Evolutionary conservation across 495 filamentous ascomycete species (phyloP).

Genomic region (Bacidia rubella): DNA sequence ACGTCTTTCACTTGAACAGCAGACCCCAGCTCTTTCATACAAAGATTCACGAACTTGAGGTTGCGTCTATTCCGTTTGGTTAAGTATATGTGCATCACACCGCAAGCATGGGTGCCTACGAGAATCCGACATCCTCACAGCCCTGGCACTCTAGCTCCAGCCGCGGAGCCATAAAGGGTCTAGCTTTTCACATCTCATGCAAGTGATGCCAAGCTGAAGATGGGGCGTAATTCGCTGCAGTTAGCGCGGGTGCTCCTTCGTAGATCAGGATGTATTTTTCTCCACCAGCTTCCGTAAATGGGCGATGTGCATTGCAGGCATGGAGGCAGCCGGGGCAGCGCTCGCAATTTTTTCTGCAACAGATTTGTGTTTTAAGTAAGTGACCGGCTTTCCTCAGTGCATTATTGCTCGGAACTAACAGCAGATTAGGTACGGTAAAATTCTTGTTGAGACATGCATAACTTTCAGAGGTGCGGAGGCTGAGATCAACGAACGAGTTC

Average conservation of each 20-base stretch:
- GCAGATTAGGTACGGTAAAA: slow-evolving; percentile 21
- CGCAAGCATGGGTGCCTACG: too few species aligned
- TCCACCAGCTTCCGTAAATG: background rate
- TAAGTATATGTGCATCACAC: too few species aligned
- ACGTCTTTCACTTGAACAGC: too few species aligned
- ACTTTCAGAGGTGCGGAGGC: slow-evolving; percentile 20
- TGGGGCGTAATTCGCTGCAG: background rate
- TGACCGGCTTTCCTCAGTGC: background rate
- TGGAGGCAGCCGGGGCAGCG: slow-evolving; percentile 13
- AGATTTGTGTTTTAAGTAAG: slow-evolving; percentile 22
- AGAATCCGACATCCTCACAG: background rate
- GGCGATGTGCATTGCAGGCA: background rate
- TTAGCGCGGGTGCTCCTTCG: background rate
- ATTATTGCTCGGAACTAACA: background rate
- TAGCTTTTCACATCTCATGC: too few species aligned
- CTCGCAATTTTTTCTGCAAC: slow-evolving; percentile 17
- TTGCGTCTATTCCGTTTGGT: too few species aligned
- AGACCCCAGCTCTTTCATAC: too few species aligned
- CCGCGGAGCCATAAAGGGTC: too few species aligned
- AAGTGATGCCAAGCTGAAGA: too few species aligned
- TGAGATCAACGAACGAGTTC: slow-evolving; percentile 24
- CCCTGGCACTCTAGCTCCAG: background rate
- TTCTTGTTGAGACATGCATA: slow-evolving; percentile 19
- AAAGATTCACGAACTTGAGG: too few species aligned
- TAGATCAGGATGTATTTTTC: background rate